These are phyloP conservation scores for Hortaea sp. DNA, from an alignment of 2,329 filamentous ascomycete species.

Conservation along the genomic window DNA sequence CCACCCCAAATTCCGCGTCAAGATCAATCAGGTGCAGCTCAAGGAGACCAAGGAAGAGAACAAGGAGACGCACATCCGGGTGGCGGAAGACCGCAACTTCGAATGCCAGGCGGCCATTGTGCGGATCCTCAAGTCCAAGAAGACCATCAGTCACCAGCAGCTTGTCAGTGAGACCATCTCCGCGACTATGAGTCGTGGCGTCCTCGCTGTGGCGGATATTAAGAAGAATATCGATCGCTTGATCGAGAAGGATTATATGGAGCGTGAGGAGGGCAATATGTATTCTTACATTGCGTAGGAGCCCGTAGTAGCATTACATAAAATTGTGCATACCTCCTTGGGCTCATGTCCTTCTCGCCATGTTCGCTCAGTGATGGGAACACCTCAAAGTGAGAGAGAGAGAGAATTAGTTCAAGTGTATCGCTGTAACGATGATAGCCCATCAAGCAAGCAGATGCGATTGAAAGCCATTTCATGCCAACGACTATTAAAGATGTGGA, in stretches of 20 bases:
- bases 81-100: slow-evolving; percentile 81
- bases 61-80: slow-evolving; percentile 81
- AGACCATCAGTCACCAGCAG: slow-evolving; percentile 76
- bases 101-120: slow-evolving; percentile 97
- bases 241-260: slow-evolving; percentile 89
- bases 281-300: slow-evolving; percentile 38
- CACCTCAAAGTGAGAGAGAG: background rate
- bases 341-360: background rate
- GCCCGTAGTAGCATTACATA: background rate
- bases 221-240: slow-evolving; percentile 97
- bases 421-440: background rate
- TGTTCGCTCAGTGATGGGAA: background rate
- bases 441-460: background rate
- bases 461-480: background rate
- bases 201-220: slow-evolving; percentile 75
- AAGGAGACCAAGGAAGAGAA: slow-evolving; percentile 95
- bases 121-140: slow-evolving; percentile 90
- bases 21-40: slow-evolving; percentile 97
- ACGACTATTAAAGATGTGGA: too few relatives aligned
- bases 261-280: slow-evolving; percentile 58
- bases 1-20: slow-evolving; percentile 79
- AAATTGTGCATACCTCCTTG: background rate
- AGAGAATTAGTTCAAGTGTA: background rate
- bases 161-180: slow-evolving; percentile 87
- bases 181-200: slow-evolving; percentile 76